Base-by-base conservation (phyloP, 768 basidiomycete species). In the Leccinum obscurum region DNA sequence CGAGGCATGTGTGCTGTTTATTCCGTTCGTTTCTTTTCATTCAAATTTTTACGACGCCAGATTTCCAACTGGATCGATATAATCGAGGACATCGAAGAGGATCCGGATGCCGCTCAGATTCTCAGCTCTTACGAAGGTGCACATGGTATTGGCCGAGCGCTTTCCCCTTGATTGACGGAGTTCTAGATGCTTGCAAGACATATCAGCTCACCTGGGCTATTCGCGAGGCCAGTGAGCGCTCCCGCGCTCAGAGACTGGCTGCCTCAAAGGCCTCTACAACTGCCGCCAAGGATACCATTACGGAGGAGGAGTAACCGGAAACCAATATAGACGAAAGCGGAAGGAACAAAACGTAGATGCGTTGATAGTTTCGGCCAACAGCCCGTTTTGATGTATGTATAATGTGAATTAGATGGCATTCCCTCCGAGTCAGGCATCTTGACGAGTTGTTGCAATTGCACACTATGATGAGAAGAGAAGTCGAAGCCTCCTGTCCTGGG, bases 191-290 rank as follows among this genome's bases (percentile, higher is more conserved):
- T 48, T 89, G 87, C 67, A 87, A 83, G 76, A 90, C 93, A 7
- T 96, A 96, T 66, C 87, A 95, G 72, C 80, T 96, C 62, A 95
- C 93, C 24, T 96, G 94, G 94, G 92, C 93, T 30, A 95, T 96
- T 72, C 88, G 93, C 52, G 79, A 84, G 63, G 88, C 92, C 34
- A 85, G 85, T 64, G 91, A 93, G 70, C 81, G 80, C 54, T 85
- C 85, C 61, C 85, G 85, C 34, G 78, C 73, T 14, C 76, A 74
- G 24, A 84, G 74, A 62, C 66, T 79, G 48, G 77, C 78, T 63
- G 73, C 76, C 15, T 71, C 73, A 59, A 70, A 62, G 53, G 67
- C 72, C 35, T 68, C 74, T 53, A 68, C 67, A 6, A 62, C 72
- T 49, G 48, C 51, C 41, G 64, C 72, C 26, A 62, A 69, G 50